A percentile compares a stretch with the other conserved stretches of the same genome.
phyloP scores from a whole-genome alignment of 441 rosid genomes.

The Corymbia calophylla region DNA sequence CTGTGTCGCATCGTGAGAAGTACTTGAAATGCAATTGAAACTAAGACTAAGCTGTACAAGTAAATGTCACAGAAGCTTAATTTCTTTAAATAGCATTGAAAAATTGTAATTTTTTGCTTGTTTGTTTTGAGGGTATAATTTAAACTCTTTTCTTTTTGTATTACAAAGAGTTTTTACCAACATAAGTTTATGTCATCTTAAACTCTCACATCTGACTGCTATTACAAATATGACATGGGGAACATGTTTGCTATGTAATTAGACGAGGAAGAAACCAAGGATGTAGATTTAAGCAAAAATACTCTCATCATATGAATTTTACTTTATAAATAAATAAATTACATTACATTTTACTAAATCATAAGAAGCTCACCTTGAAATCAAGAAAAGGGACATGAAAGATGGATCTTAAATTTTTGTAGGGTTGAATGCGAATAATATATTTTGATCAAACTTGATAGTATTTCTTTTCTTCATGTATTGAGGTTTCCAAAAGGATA shows the following conservation, averaged over 20 bases:
- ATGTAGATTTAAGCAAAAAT: neutral
- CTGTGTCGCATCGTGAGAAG: neutral
- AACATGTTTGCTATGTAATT: neutral
- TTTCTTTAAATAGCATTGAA: neutral
- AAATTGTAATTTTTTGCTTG: neutral
- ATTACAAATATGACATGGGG: neutral
- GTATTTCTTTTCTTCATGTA: neutral
- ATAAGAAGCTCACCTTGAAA: neutral
- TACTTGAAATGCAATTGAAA: neutral
- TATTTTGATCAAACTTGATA: fast-evolving
- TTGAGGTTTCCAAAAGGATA: neutral
- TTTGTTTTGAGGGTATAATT: neutral
- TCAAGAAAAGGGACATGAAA: fast-evolving
- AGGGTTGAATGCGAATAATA: fast-evolving
- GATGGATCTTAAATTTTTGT: neutral
- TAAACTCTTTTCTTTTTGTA: neutral
- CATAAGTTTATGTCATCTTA: neutral
- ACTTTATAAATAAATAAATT: neutral
- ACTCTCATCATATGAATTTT: fast-evolving
- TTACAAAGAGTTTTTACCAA: neutral
- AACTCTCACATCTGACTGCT: neutral
- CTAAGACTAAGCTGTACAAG: neutral
- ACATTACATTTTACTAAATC: neutral
- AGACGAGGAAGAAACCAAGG: neutral
- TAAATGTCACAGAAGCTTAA: neutral